These are phyloP conservation scores for Fusarium denticulatum DNA, from an alignment of 2,329 filamentous ascomycete genomes.

Conservation along the genomic window DNA sequence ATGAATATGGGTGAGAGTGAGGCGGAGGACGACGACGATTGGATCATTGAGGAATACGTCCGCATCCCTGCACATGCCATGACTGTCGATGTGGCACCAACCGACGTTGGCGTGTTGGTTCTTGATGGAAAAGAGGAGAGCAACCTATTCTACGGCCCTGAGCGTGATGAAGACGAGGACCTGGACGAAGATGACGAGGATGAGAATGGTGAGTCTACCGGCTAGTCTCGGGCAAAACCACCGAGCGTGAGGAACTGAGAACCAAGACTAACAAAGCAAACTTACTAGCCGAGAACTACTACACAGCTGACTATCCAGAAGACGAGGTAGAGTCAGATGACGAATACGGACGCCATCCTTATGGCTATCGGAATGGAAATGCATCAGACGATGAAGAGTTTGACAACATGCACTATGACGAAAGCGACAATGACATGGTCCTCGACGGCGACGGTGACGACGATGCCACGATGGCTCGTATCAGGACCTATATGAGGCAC, in stretches of 20 bases:
- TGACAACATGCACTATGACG: conserved; percentile 52
- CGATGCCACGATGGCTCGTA: conserved; percentile 52
- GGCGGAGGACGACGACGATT: conserved; percentile 63
- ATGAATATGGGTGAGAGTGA: conserved; percentile 53
- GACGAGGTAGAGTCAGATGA: conserved; percentile 78
- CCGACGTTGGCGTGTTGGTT: conserved; percentile 65
- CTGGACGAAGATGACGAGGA: conserved; percentile 69
- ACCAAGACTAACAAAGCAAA: conserved; percentile 28
- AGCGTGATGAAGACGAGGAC: conserved; percentile 71
- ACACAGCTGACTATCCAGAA: conserved; percentile 82
- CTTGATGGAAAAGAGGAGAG: conserved; percentile 68
- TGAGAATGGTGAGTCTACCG: conserved; percentile 64
- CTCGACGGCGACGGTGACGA: conserved; percentile 51
- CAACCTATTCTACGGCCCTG: conserved; percentile 68
- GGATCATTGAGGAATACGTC: conserved; percentile 72
- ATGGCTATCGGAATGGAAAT: conserved; percentile 63
- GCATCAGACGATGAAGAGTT: conserved; percentile 67
- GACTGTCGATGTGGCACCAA: conserved; percentile 56
- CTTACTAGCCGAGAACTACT: conserved; percentile 75
- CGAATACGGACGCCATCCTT: conserved; percentile 62
- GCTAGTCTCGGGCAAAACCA: neutral
- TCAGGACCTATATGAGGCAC: conserved; percentile 51
- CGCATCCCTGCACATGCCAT: conserved; percentile 66
- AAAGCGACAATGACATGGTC: conserved; percentile 51
- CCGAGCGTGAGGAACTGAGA: neutral